Conservation (phyloP, 2,329 filamentous ascomycete species). For the Drechslera avenae region DNA sequence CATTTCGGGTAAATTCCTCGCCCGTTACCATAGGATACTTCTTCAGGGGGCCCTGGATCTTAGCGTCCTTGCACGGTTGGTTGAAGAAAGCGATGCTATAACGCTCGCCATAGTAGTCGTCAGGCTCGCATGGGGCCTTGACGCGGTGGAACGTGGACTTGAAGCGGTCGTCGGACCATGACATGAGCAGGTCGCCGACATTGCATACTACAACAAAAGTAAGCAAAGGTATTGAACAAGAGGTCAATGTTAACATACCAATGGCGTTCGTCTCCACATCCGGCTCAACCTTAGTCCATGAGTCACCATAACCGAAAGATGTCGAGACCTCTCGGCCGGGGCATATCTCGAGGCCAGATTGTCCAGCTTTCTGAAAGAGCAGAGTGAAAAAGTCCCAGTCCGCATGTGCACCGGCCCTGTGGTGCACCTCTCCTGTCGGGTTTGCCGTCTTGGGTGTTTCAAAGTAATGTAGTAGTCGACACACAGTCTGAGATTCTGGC, state of each 20-base stretch:
- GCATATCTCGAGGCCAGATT: constrained; percentile 68
- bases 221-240: not conserved
- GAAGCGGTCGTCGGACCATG: constrained; percentile 69
- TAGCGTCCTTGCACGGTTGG: constrained; percentile 63
- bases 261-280: constrained; percentile 21
- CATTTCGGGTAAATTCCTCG: constrained; percentile 62
- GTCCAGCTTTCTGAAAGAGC: constrained; percentile 65
- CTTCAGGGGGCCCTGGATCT: constrained; percentile 65
- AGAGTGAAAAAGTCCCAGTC: constrained; percentile 69
- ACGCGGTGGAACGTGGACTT: constrained; percentile 70
- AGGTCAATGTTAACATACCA: constrained; percentile 9
- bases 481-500: constrained; percentile 59
- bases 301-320: constrained; percentile 63
- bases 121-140: constrained; percentile 62
- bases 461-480: constrained; percentile 62
- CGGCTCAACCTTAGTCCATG: constrained; percentile 66
- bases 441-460: constrained; percentile 45
- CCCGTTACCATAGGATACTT: constrained; percentile 68
- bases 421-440: constrained; percentile 51
- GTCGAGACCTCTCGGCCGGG: constrained; percentile 66
- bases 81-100: constrained; percentile 72
- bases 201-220: constrained; percentile 63
- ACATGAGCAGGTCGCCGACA: constrained; percentile 70
- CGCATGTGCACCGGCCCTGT: constrained; percentile 66
- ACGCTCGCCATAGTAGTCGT: constrained; percentile 62